Evolutionary conservation across 1,284 basidiomycete genomes (phyloP).

Genomic region (Austropuccinia psidii): DNA sequence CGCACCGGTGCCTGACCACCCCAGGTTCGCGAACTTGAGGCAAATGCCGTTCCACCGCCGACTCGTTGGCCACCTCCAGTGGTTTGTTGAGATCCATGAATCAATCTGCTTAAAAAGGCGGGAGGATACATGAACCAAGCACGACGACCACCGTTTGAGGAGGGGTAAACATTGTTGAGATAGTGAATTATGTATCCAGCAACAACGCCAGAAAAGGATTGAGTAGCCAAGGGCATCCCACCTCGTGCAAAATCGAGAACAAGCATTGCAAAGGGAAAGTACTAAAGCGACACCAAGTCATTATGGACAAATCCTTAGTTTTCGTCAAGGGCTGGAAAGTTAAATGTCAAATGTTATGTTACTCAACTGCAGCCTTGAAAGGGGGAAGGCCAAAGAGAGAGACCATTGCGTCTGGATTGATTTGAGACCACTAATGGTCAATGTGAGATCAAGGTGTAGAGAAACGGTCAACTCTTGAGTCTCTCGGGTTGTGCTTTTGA

Average conservation of each 20-base stretch:
- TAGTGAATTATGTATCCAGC: constrained; percentile 35
- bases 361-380: constrained; percentile 35
- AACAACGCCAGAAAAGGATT: constrained; percentile 30
- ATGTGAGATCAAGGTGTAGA: too few species aligned
- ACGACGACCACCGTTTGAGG: constrained; percentile 30
- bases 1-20: constrained; percentile 30
- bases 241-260: constrained; percentile 32
- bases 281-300: neutral
- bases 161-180: constrained; percentile 26
- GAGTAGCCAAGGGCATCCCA: constrained; percentile 23
- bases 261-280: constrained; percentile 34
- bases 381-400: constrained; percentile 36
- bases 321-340: neutral
- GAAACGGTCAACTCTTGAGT: too few species aligned
- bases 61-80: constrained; percentile 19
- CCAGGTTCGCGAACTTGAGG: constrained; percentile 26
- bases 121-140: constrained; percentile 36
- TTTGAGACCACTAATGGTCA: constrained; percentile 34
- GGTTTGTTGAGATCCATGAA: constrained; percentile 13
- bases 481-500: too few species aligned
- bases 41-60: constrained; percentile 22
- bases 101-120: constrained; percentile 7
- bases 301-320: neutral
- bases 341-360: neutral
- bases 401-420: constrained; percentile 29